Evolutionary conservation across 371 early-diverging fungal species (phyloP), one percentile per base, ranked within the genome.

Genomic region (Mortierella sp.): DNA sequence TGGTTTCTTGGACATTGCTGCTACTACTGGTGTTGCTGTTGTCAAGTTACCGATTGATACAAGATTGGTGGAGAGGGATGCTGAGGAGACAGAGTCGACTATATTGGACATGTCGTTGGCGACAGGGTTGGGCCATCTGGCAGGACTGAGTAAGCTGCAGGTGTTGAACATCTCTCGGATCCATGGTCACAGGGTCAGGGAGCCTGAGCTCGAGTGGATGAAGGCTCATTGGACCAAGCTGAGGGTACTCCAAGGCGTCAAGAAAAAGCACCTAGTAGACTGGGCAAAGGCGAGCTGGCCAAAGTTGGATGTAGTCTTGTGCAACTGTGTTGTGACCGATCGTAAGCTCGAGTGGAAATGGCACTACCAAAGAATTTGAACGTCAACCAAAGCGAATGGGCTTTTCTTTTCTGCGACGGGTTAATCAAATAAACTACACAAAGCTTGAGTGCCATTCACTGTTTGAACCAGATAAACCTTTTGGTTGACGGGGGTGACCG

Each of bases 171-270:
- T 70, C 14, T 66, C 41, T 0, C 26, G 39, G 22, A 67, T 71
- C 29, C 47, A 66, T 13, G 64, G 52, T 2, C 68, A 76, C 50
- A 45, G 16, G 48, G 58, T 66, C 29, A 47, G 70, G 7, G 64
- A 29, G 11, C 22, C 24, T 1, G 70, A 76, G 29, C 45, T 76
- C 39, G 66, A 53, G n/a, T 76, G 76, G 76, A 76, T 76, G 76
- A 44, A 47, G 45, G 48, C 22, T 11, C 64, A 58, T 8, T 76
- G 76, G 70, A 26, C 55, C 13, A 22, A 2, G 26, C 31, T 70
- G 14, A 16, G 13, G 29, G 39, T 14, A 0, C 37, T 75, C 5
- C 58, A 58, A 9, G 58, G 34, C 9, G 19, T 8, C 34, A 58
- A 34, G 7, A 34, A 14, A 14, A 0, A 19, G 2, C 19, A 19